Percentiles rank a stretch among this genome's conserved stretches.
Conservation (phyloP, 2,329 filamentous ascomycete species). For the Mycocentrospora acerina region DNA sequence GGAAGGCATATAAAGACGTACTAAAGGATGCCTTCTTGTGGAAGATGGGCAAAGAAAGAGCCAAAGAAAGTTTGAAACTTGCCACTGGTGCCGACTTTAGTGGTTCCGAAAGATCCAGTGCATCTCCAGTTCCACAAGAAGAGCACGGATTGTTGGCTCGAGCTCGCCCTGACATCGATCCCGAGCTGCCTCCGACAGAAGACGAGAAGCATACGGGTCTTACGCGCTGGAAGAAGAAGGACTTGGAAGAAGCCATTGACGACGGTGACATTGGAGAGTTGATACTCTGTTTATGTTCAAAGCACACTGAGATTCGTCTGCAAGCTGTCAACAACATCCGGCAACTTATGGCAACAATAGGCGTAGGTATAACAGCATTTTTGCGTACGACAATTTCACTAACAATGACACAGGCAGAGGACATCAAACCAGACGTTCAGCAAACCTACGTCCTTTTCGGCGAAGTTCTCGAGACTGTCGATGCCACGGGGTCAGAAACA, state of each 20-base stretch:
- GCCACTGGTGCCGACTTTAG: slow-evolving; percentile 39
- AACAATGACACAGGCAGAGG: slow-evolving; percentile 4
- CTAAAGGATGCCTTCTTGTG: slow-evolving; percentile 39
- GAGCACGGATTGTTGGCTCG: slow-evolving; percentile 15
- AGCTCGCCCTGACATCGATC: slow-evolving; percentile 15
- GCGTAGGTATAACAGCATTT: slow-evolving; percentile 35
- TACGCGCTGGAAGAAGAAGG: slow-evolving; percentile 70
- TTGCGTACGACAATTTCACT: slow-evolving; percentile 2
- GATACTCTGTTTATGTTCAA: slow-evolving; percentile 73
- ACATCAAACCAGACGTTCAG: slow-evolving; percentile 66
- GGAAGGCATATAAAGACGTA: slow-evolving; percentile 29
- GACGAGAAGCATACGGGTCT: slow-evolving; percentile 50
- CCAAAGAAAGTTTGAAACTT: slow-evolving; percentile 36
- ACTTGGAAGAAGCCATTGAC: slow-evolving; percentile 75
- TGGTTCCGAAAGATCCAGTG: slow-evolving; percentile 36
- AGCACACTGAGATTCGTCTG: slow-evolving; percentile 72
- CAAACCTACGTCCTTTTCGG: slow-evolving; percentile 78
- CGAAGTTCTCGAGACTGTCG: slow-evolving; percentile 74
- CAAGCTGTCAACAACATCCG: slow-evolving; percentile 72
- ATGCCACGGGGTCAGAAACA: slow-evolving; percentile 33
- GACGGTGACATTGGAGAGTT: slow-evolving; percentile 72
- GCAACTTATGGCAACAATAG: slow-evolving; percentile 59
- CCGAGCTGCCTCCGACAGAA: slow-evolving; percentile 44
- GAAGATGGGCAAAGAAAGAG: slow-evolving; percentile 42
- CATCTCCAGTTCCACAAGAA: slow-evolving; percentile 24